Base-by-base conservation (phyloP, 2,329 filamentous ascomycete genomes). In the Aureobasidium melanogenum region DNA sequence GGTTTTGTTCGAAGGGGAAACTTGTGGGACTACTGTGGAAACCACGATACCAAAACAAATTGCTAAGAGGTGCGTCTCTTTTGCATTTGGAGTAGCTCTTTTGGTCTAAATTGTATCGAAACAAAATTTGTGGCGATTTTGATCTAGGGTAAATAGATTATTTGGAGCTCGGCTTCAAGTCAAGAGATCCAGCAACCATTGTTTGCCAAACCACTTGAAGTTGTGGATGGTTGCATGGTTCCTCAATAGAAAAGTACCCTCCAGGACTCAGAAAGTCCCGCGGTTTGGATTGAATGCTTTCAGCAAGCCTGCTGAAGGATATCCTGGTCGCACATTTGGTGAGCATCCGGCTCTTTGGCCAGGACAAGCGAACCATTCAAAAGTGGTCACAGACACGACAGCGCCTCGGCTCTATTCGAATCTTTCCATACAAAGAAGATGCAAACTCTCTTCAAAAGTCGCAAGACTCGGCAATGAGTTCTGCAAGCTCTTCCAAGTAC, bases 401-500 rank as follows among this genome's bases (percentile, higher is more conserved):
- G 12, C n/a, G 15, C 5, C 30, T 5, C 7, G 2, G 15, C 17
- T n/a, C n/a, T 10, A 12, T 32, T 36, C 9, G 6, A 28, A 28
- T 14, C 26, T 8, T 26, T 19, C 9, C 5, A 8, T 8, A 3
- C 47, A 24, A 8, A 2, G 9, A 8, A 19, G 12, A 19, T 22
- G 28, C 17, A 6, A 3, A 19, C 7, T 5, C 10, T 2, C n/a
- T 34, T 61, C 58, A 61, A 86, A 88, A 91, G 72, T 89, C 85
- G 71, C 87, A 89, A 58, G 81, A 80, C 63, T 71, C 76, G 1
- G 76, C 80, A 28, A 91, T 70, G 61, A 90, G 66, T 15, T 67
- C 75, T 0, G 86, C 87, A 68, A 93, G 73, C 67, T 82, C 76
- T 73, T 93, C 88, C 63, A 94, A 72, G 66, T 82, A 82, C 63